These are phyloP conservation scores for Sporothrix protearum DNA, from an alignment of 2,329 filamentous ascomycete genomes.

Conservation along the genomic window DNA sequence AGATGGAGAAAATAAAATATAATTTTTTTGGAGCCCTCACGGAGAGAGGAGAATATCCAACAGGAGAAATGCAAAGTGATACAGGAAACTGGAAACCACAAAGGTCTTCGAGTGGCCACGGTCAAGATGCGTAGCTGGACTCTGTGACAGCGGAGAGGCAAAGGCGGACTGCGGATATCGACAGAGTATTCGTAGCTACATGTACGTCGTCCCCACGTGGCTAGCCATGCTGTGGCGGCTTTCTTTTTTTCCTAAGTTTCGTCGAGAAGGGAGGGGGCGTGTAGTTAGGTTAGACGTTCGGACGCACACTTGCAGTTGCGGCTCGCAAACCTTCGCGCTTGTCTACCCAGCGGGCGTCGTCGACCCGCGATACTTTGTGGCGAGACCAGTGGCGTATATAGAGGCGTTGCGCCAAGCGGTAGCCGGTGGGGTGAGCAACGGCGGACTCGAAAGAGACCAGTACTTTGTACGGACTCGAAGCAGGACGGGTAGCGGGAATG, in stretches of 20 bases:
- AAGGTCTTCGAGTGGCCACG: not conserved
- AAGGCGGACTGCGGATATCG: not conserved
- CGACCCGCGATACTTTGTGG: constrained; percentile 10
- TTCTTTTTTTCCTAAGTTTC: not conserved
- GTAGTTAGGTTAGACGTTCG: not conserved
- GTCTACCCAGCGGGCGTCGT: not conserved
- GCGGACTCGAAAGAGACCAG: not conserved
- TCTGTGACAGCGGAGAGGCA: not conserved
- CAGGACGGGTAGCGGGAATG: not conserved
- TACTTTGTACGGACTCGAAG: not conserved
- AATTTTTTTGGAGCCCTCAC: not conserved
- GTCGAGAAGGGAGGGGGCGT: not conserved
- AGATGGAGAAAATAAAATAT: constrained; percentile 14
- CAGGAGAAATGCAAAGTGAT: not conserved
- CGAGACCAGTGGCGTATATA: not conserved
- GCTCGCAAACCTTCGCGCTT: not conserved
- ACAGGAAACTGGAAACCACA: not conserved
- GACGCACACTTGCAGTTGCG: not conserved
- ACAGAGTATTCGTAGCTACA: not conserved
- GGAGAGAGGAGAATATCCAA: not conserved
- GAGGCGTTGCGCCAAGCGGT: not conserved
- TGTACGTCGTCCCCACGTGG: not conserved
- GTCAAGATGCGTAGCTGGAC: not conserved
- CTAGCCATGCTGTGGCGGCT: constrained; percentile 4
- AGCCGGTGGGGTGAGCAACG: not conserved